Evolutionary conservation across 345 rosid species (phyloP).

Genomic region (Brassica napus): DNA sequence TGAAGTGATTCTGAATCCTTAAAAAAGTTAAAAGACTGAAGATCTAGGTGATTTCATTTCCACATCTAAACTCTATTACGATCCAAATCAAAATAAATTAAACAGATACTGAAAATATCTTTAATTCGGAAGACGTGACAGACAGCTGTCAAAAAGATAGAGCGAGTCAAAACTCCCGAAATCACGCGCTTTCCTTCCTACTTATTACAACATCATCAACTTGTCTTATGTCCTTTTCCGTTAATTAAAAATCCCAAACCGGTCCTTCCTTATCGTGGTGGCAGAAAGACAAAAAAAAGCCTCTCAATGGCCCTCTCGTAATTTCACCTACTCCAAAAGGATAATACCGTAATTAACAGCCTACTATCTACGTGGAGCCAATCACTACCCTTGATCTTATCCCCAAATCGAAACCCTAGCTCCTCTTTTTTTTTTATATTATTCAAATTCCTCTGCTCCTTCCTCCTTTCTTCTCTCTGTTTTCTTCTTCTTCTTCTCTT

Average conservation of each 20-base stretch:
- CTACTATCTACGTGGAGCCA: constrained; percentile 29
- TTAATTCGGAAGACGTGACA: background rate
- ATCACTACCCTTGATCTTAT: constrained; percentile 62
- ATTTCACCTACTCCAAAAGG: background rate
- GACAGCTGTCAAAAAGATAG: constrained; percentile 38
- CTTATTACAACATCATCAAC: constrained; percentile 22
- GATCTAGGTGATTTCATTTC: background rate
- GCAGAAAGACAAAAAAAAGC: background rate
- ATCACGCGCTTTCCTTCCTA: constrained; percentile 44
- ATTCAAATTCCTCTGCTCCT: constrained; percentile 17
- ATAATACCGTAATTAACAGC: constrained; percentile 40
- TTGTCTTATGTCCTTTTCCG: constrained; percentile 40
- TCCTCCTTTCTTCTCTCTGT: background rate
- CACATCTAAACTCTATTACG: background rate
- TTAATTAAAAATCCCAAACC: constrained; percentile 1
- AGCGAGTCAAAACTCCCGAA: constrained; percentile 38
- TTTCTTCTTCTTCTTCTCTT: background rate
- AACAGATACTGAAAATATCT: background rate
- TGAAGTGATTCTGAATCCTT: background rate
- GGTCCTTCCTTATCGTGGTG: constrained; percentile 22
- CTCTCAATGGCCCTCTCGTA: background rate
- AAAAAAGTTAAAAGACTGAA: background rate
- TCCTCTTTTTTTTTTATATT: background rate
- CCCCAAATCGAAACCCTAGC: constrained; percentile 54
- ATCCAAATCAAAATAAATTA: background rate